Evolutionary conservation across 2,329 filamentous ascomycete species (phyloP).

Genomic region (Rugonectria rugulosa): DNA sequence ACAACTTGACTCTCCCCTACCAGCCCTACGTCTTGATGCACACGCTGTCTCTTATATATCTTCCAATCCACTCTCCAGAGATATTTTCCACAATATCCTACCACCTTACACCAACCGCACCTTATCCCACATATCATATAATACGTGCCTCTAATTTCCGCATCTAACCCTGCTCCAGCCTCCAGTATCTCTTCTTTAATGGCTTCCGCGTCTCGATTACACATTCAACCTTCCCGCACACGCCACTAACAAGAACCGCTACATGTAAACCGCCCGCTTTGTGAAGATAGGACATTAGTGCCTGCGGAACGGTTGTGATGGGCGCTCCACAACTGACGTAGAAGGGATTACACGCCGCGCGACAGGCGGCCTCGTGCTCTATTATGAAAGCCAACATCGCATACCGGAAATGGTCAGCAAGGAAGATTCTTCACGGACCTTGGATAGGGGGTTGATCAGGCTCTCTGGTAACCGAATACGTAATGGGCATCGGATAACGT

Average conservation of each 20-base stretch:
- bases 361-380: constrained; percentile 10
- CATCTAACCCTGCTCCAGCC: constrained; percentile 6
- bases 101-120: neutral
- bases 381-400: constrained; percentile 10
- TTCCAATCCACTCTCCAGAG: neutral
- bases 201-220: neutral
- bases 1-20: too few relatives aligned
- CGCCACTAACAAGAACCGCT: neutral
- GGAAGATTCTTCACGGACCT: constrained; percentile 6
- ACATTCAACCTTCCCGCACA: constrained; percentile 5
- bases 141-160: neutral
- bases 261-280: neutral
- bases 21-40: neutral
- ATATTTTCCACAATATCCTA: neutral
- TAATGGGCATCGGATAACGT: too few relatives aligned
- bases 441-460: constrained; percentile 10
- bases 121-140: neutral
- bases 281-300: neutral
- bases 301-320: constrained; percentile 11
- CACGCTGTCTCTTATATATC: neutral
- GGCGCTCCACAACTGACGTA: constrained; percentile 10
- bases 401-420: neutral
- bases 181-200: constrained; percentile 8
- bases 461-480: too few relatives aligned
- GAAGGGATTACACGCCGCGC: constrained; percentile 11